These are phyloP conservation scores for Tulasnella sp. DNA, from an alignment of 768 basidiomycete genomes.

Conservation along the genomic window DNA sequence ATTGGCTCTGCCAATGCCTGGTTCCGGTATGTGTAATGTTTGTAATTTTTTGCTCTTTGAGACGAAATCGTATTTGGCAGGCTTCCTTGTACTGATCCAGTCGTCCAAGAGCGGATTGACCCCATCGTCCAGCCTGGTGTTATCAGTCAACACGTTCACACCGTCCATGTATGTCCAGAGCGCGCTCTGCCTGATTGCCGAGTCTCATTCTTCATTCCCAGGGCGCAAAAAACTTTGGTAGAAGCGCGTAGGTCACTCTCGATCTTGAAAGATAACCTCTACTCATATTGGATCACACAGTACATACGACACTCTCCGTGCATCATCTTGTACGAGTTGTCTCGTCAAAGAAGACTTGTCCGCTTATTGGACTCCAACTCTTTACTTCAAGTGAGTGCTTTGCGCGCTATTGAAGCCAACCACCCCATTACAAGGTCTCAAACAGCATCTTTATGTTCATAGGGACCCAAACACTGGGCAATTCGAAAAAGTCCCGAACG, in stretches of 20 bases:
- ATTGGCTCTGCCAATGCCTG: slow-evolving; percentile 9
- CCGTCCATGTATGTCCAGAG: slow-evolving; percentile 2
- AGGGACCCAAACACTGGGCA: background rate
- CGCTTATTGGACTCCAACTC: slow-evolving; percentile 13
- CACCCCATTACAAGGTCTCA: too few relatives aligned
- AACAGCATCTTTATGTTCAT: too few relatives aligned
- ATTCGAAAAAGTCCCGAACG: slow-evolving; percentile 14
- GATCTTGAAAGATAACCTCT: too few relatives aligned
- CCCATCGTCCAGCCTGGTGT: slow-evolving; percentile 10
- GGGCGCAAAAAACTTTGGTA: background rate
- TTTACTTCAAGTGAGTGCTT: slow-evolving; percentile 12
- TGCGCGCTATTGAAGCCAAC: too few relatives aligned
- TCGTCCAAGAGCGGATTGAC: slow-evolving; percentile 14
- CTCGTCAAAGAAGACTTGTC: slow-evolving; percentile 11
- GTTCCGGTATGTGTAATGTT: background rate
- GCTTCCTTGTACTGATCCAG: slow-evolving; percentile 2
- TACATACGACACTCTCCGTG: slow-evolving; percentile 14
- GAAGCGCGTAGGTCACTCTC: too few relatives aligned
- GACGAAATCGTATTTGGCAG: too few relatives aligned
- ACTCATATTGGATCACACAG: too few relatives aligned
- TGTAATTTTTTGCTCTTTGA: background rate
- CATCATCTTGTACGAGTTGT: slow-evolving; percentile 11
- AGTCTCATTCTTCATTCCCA: background rate
- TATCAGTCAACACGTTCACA: slow-evolving; percentile 12
- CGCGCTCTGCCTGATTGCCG: too few relatives aligned